Base-by-base conservation (phyloP, 2,329 filamentous ascomycete species). In the Aspergillus fijiensis region DNA sequence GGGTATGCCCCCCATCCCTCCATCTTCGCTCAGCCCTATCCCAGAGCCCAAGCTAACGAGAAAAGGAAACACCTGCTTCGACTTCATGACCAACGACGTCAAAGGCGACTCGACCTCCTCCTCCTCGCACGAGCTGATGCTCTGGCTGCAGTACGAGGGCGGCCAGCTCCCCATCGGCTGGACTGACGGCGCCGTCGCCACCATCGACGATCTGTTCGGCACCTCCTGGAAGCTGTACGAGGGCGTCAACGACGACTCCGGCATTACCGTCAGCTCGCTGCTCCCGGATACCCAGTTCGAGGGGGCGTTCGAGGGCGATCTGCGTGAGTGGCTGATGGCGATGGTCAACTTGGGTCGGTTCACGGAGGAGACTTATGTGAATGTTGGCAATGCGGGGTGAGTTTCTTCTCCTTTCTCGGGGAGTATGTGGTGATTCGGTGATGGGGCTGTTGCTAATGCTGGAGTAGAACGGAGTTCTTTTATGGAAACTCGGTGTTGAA, bases 91-190 rank as follows among this genome's bases (percentile, higher is more conserved):
- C 5, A 77, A 74, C 19, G 72, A 77, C 63, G 76, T 73, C 9
- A 74, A 78, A 51, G 77, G 76, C 49, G 78, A 80, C 68, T 77
- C 73, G 1, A 80, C 78, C 4, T 77, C 74, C 19, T 67, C 66
- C 33, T 59, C 63, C 5, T 74, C 76, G 0, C 77, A 79, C 58
- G 77, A 80, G 60, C 70, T 79, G 25, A 80, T 80, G 78, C 76
- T 80, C 14, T 80, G 78, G 78, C 72, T 80, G 2, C 72, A 76
- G 27, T 80, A 76, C 57, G 76, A 77, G n/a, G 77, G 77, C 19
- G 77, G 76, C 2, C 78, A 80, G 60, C 68, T 80, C 4, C 78
- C 78, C 14, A 80, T 80, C 58, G 78, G 78, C 49, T 80, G 74
- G 71, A 62, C 67, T 6, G 66, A 69, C 48, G 72, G 72, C 1